Conservation (phyloP, 768 basidiomycete genomes). For the Mycena maculata region DNA sequence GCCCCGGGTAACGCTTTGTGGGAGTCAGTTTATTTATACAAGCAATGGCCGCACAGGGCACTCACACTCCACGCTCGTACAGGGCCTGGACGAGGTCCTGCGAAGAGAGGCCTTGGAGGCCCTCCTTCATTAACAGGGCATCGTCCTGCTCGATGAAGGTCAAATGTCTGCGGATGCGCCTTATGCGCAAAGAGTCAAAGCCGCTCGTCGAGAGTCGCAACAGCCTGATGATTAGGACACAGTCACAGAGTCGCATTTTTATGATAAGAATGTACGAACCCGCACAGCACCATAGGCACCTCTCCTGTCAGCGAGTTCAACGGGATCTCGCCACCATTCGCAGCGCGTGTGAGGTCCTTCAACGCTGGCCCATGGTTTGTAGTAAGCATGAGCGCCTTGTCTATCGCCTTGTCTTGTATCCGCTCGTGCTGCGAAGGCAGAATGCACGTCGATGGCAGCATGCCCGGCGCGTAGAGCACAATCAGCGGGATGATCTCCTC, state of each 20-base stretch:
- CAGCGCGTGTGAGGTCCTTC: constrained; percentile 45
- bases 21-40: background rate
- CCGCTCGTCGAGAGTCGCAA: constrained; percentile 60
- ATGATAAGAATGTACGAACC: constrained; percentile 55
- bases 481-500: constrained; percentile 89
- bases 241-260: no score
- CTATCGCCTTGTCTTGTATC: constrained; percentile 67
- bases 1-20: constrained; percentile 51
- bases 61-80: constrained; percentile 83
- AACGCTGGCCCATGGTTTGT: constrained; percentile 52
- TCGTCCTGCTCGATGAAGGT: constrained; percentile 72
- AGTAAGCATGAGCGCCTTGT: constrained; percentile 57
- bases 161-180: constrained; percentile 56
- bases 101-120: constrained; percentile 57
- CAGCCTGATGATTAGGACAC: constrained; percentile 41
- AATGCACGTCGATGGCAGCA: constrained; percentile 89
- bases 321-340: constrained; percentile 49
- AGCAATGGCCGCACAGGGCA: constrained; percentile 28
- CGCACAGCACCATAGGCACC: constrained; percentile 62
- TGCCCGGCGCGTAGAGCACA: constrained; percentile 84
- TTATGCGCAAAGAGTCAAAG: constrained; percentile 53
- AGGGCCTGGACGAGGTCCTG: constrained; percentile 74
- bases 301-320: constrained; percentile 45
- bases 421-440: constrained; percentile 80
- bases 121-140: constrained; percentile 64